Base-by-base conservation (phyloP, 75 land plant genomes). In the Sequoia sempervirens region DNA sequence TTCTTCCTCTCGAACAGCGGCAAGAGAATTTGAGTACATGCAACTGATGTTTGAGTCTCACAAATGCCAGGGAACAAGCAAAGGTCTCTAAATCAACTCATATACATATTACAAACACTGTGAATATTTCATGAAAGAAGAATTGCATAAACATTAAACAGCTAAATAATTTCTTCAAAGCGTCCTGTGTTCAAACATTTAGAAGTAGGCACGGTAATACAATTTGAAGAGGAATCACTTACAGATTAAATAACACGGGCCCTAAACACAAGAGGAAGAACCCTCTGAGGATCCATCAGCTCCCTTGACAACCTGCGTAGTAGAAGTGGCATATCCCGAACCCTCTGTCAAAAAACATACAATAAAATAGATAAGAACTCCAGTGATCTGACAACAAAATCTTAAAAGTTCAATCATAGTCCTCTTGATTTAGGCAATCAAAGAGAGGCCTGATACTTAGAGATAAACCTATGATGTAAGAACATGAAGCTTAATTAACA, bases 271-370 rank as follows among this genome's bases (percentile, higher is more conserved):
- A 96, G 86, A 30, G 92, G 97, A 86, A 96, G 94, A 15, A 94
- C 87, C 88, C 99, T 86, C 54, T 90, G 97, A 52, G 99, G 97
- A 89, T 96, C 94, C 89, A 89, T 83, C 80, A 95, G 54, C 75
- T 96, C 99, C 61, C 94, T 85, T 12, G 89, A 64, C 88, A 96
- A 85, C 81, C 99, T 94, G 83, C 94, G 87, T 7, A 95, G 84
- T 43, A 95, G 86, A 84, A 96, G 92, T 36, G 99, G 99, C 83
- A 91, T 91, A 83, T 96, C 99, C 58, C 84, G 87, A 75, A 95
- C 45, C 87, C 95, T 90, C 97, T 96, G 84, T 87, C 53, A 53
- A 53, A 80, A 75, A 1, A 52, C 26, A 70, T 72, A 30, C 53
- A 84, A 40, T 50, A 45, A n/a, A 40, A 17, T 37, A 75, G 11